Evolutionary conservation across 2,329 filamentous ascomycete species (phyloP), one percentile per base, ranked within the genome.

Genomic region (Mollisiaceae sp.): DNA sequence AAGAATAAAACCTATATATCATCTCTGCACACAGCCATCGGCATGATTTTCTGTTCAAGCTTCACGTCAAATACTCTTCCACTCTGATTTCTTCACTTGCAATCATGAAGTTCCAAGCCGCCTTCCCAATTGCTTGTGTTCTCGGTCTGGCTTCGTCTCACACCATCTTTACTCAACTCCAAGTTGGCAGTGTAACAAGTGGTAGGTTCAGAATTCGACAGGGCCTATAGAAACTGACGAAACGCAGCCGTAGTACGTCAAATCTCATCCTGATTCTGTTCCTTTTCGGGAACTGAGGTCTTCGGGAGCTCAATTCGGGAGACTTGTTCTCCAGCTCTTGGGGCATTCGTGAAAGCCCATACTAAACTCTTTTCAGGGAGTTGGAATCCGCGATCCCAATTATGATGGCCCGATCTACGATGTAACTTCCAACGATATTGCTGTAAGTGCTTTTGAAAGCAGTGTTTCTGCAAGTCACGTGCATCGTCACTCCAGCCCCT

Each of bases 401-500:
- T 86, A 85, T 71, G 82, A 86, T 73, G 82, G 84, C 66, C 84
- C 84, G 63, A 82, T 86, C 73, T 80, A 78, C 22, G 81, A 87
- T 71, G 84, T 86, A 12, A 81, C 77, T 36, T 84, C 82, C 62
- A 79, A 82, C 72, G 79, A 82, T 66, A 77, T 87, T 56, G 84
- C 82, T 18, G 50, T 54, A 54, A 32, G 50, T n/a, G n/a, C n/a
- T n/a, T n/a, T n/a, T n/a, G n/a, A n/a, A n/a, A n/a, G n/a, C n/a
- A n/a, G n/a, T n/a, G n/a, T n/a, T n/a, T n/a, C n/a, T n/a, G n/a
- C n/a, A n/a, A n/a, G n/a, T n/a, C n/a, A n/a, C n/a, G n/a, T n/a
- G n/a, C n/a, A n/a, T n/a, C n/a, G n/a, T n/a, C n/a, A n/a, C n/a
- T n/a, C n/a, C n/a, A n/a, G n/a, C n/a, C n/a, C n/a, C n/a, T n/a